Conservation (phyloP, 306 rosid genomes). For the Inga leiocalycina region DNA sequence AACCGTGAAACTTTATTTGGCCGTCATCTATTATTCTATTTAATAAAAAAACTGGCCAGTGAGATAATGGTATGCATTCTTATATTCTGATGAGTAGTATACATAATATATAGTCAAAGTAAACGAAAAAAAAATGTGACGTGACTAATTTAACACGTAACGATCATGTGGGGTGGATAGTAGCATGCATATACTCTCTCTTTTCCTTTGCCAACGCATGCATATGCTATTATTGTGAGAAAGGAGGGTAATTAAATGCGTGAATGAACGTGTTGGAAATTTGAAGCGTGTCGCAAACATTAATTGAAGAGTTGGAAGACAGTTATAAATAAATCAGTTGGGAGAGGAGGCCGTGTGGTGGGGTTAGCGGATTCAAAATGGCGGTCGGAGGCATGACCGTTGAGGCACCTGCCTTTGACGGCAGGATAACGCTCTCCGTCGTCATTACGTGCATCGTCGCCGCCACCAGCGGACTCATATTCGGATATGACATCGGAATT, state of each 20-base stretch:
- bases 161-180: not conserved
- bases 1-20: not conserved
- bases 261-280: not conserved
- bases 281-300: not conserved
- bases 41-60: not conserved
- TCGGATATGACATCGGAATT: slow-evolving; percentile 67
- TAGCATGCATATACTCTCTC: not conserved
- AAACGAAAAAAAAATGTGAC: not conserved
- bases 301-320: not conserved
- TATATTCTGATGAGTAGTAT: not conserved
- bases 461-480: slow-evolving; percentile 64
- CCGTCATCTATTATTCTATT: not conserved
- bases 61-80: not conserved
- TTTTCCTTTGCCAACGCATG: too few relatives aligned
- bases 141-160: not conserved
- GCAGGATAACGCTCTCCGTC: slow-evolving; percentile 52
- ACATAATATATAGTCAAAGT: not conserved
- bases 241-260: too few relatives aligned
- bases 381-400: slow-evolving; percentile 41
- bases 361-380: slow-evolving; percentile 32
- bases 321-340: not conserved
- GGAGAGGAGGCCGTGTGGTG: not conserved
- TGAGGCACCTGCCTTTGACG: slow-evolving; percentile 27
- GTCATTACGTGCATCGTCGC: slow-evolving; percentile 61
- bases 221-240: too few relatives aligned